Conservation (phyloP, 225 moss, liverwort and hornwort genomes). For the Climacium dendroides region DNA sequence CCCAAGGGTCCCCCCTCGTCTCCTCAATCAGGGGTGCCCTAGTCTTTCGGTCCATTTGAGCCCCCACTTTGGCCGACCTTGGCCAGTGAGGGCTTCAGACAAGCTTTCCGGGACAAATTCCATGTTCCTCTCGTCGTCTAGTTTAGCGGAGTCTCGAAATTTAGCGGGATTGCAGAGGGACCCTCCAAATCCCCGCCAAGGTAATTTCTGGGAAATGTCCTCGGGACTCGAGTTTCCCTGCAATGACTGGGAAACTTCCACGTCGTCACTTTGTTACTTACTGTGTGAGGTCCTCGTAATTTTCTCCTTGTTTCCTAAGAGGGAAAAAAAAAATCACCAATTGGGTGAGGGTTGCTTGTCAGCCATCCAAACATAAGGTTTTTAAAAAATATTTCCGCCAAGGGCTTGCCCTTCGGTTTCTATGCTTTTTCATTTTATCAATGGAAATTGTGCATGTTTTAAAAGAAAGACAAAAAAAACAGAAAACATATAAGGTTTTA, state of each 20-base stretch:
- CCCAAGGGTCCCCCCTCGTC: neutral
- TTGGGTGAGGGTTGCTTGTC: neutral
- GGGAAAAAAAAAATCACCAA: neutral
- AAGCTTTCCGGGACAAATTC: neutral
- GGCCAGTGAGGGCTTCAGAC: neutral
- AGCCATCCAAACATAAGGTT: neutral
- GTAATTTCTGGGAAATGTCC: neutral
- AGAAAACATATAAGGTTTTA: too few species aligned
- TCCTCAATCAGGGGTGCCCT: neutral
- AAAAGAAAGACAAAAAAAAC: too few species aligned
- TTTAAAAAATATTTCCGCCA: too few species aligned
- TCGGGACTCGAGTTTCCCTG: neutral
- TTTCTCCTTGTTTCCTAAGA: too few species aligned
- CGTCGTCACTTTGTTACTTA: accelerated
- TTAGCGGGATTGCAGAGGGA: neutral
- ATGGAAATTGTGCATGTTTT: too few species aligned
- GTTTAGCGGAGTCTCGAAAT: neutral
- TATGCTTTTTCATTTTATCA: too few species aligned
- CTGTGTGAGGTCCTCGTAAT: neutral
- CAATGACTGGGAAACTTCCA: neutral
- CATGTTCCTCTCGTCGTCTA: neutral
- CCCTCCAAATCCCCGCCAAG: neutral
- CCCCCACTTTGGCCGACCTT: neutral
- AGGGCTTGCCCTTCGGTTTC: too few species aligned
- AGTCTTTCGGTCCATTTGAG: neutral